Base-by-base conservation (phyloP, 352 stramenopile genomes). In the Phytophthora pistaciae region DNA sequence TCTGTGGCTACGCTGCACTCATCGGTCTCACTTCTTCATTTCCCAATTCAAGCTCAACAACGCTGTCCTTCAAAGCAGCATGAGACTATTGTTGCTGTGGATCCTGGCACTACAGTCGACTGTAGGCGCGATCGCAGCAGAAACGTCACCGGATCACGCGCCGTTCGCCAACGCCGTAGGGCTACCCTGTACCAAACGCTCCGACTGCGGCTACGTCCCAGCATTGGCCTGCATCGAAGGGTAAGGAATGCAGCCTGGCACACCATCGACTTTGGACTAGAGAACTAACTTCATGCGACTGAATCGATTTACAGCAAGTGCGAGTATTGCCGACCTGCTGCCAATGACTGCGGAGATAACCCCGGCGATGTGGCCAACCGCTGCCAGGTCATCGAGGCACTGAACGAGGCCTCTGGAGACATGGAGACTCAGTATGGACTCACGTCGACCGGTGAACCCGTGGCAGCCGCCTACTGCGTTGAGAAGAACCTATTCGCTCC, bases 401-500 rank as follows among this genome's bases (percentile, higher is more conserved):
- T 49, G 16, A 49, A 20, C 7, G 14, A 49, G 18, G 40, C 16
- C 40, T 21, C 40, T 3, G 40, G 40, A 16, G 40, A 49, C 3
- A 21, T 49, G 40, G 40, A 49, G 40, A 20, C 40, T 10, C 40
- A 49, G 40, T 49, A 9, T 42, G 73, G 73, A 10, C 62, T 67
- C 5, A 79, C 64, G 11, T 79, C 80, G 0, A 31, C 53, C 3
- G 74, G 75, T 18, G 42, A 79, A 11, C 56, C 60, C 14, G 78
- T 88, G 8, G 57, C 65, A 3, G 81, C 74, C 29, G 79, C 85
- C 23, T 91, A 79, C 44, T 95, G 88, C 63, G 80, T 95, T 23
- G 88, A 95, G 70, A 95, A 95, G 56, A 83, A 93, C 42, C 66
- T 93, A n/a, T 95, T 95, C 60, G 29, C 70, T 13, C 84, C 83